Percentiles rank a stretch among this genome's conserved stretches.
phyloP scores from a whole-genome alignment of 2,329 filamentous ascomycete genomes.

The Acrocalymma vagum region DNA sequence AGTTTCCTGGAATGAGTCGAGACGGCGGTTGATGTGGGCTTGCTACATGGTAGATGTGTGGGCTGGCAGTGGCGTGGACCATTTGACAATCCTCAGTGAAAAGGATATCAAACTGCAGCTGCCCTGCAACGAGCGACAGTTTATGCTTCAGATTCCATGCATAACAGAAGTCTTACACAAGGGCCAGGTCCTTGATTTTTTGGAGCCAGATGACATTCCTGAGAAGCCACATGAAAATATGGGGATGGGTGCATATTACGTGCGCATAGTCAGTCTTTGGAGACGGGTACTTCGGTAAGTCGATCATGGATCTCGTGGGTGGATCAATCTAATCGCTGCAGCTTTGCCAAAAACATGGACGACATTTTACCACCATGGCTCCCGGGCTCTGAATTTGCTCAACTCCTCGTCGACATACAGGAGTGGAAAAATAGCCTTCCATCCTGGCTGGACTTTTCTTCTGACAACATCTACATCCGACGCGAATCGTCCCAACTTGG shows the following conservation, averaged over 20 bases:
- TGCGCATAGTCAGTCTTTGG: conserved; percentile 43
- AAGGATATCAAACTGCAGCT: conserved; percentile 43
- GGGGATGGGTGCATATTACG: conserved; percentile 42
- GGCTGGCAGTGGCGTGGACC: conserved; percentile 44
- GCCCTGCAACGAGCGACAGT: conserved; percentile 43
- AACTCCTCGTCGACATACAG: conserved; percentile 33
- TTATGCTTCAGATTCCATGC: conserved; percentile 38
- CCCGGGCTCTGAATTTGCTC: conserved; percentile 34
- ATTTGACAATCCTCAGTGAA: conserved; percentile 42
- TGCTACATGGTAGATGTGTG: conserved; percentile 46
- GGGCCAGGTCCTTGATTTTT: conserved; percentile 33
- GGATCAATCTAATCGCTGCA: conserved; percentile 4
- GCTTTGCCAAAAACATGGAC: conserved; percentile 42
- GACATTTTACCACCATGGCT: conserved; percentile 41
- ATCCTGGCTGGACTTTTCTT: conserved; percentile 40
- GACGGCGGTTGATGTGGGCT: conserved; percentile 44
- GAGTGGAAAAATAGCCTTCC: conserved; percentile 38
- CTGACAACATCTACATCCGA: conserved; percentile 45
- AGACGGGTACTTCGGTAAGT: conserved; percentile 37
- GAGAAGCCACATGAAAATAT: conserved; percentile 40
- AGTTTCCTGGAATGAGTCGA: conserved; percentile 36
- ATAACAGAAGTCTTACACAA: conserved; percentile 37
- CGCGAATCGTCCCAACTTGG: conserved; percentile 43
- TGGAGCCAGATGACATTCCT: conserved; percentile 31
- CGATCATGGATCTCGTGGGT: background rate